A percentile compares a stretch with the other conserved stretches of the same genome.
Conservation (phyloP, 2,329 filamentous ascomycete species). For the Aspergillus tanneri region DNA sequence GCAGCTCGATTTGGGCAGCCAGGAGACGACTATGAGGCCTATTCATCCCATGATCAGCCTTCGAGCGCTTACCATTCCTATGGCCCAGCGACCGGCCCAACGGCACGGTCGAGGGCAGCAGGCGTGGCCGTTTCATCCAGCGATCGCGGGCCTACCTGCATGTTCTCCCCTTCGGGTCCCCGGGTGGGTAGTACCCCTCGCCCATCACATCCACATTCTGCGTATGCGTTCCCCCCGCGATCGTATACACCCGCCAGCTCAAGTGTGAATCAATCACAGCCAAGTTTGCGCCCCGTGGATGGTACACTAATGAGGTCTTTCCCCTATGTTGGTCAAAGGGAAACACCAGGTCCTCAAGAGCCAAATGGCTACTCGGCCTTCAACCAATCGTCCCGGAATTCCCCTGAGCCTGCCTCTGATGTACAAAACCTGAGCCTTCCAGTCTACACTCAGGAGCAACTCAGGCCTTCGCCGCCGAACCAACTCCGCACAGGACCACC, state of each 20-base stretch:
- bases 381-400: slow-evolving; percentile 15
- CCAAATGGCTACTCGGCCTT: slow-evolving; percentile 25
- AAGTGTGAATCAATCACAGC: slow-evolving; percentile 13
- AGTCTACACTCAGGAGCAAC: slow-evolving; percentile 21
- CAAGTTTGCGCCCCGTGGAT: slow-evolving; percentile 19
- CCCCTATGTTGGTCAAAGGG: slow-evolving; percentile 15
- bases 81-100: slow-evolving; percentile 22
- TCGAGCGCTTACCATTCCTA: slow-evolving; percentile 20
- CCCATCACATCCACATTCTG: slow-evolving; percentile 11
- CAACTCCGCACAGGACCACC: slow-evolving; percentile 19
- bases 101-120: slow-evolving; percentile 22
- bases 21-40: slow-evolving; percentile 6
- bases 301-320: slow-evolving; percentile 16
- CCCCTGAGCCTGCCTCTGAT: slow-evolving; percentile 2
- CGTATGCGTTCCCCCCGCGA: slow-evolving; percentile 18
- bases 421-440: slow-evolving; percentile 4
- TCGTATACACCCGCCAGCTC: slow-evolving; percentile 19
- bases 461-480: slow-evolving; percentile 24
- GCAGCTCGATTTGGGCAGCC: slow-evolving; percentile 5
- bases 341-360: slow-evolving; percentile 11
- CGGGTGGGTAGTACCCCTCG: slow-evolving; percentile 9
- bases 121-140: slow-evolving; percentile 7
- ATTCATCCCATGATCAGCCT: slow-evolving; percentile 2
- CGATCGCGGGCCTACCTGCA: slow-evolving; percentile 9
- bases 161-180: slow-evolving; percentile 12